Evolutionary conservation across 1,139 yeast species (phyloP), one percentile per base, ranked within the genome.

Genomic region (Trichomonascaceae sp.): DNA sequence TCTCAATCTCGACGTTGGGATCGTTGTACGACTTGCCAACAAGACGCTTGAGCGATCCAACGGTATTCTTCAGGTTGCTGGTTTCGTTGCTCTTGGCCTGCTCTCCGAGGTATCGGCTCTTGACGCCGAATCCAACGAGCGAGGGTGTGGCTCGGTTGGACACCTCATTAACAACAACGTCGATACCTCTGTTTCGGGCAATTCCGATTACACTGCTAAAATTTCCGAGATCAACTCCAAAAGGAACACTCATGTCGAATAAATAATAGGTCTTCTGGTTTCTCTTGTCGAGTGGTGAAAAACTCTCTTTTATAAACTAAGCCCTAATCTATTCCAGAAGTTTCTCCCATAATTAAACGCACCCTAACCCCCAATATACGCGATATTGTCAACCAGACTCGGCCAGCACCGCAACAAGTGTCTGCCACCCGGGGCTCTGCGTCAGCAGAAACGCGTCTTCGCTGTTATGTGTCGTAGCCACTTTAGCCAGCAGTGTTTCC

Each of bases 221-320:
- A 67, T 85, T 85, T 67, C 99, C 99, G 60, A 89, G 77, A 75
- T 89, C 99, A 64, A 89, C 79, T 69, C 98, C 98, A 56, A 89
- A 82, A 63, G 97, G 96, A 59, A 82, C 75, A 60, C 82, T 75
- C 81, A 76, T 76, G 33, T 47, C 64, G 33, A 16, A 13, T 22
- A 16, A 17, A 16, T 17, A 14, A 18, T 29, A 20, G 8, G 25
- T 20, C 9, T 20, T 8, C 8, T 20, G 25, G 9, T 20, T 20
- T 8, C 8, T 20, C n/a, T 20, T 20, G 25, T 20, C 9, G n/a
- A 9, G 8, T 20, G 8, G 25, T 20, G n/a, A 20, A n/a, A n/a
- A n/a, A n/a, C n/a, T n/a, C n/a, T n/a, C n/a, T n/a, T n/a, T n/a
- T n/a, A n/a, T n/a, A n/a, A n/a, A n/a, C n/a, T n/a, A n/a, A n/a